phyloP scores from a whole-genome alignment of 2,329 filamentous ascomycete genomes.

The Nothopassalora personata region DNA sequence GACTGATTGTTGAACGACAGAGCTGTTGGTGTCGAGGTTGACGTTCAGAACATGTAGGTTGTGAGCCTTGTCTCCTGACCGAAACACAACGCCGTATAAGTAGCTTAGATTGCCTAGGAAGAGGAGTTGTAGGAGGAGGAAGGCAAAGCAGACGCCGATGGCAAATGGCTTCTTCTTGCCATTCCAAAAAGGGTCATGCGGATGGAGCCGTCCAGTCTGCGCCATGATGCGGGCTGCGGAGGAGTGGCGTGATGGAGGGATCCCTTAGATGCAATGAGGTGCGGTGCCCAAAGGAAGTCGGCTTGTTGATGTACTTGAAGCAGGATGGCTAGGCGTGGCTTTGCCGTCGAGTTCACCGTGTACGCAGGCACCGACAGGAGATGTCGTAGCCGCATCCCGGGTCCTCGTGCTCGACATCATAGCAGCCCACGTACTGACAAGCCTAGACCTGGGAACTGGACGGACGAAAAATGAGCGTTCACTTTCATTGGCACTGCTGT shows the following conservation, averaged over 20 bases:
- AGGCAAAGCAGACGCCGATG: conserved; percentile 7
- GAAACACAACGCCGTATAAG: conserved; percentile 25
- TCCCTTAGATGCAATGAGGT: not conserved
- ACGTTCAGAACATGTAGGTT: conserved; percentile 28
- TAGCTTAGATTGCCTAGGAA: conserved; percentile 26
- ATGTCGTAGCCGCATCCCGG: not conserved
- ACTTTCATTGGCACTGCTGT: not conserved
- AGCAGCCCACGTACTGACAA: not conserved
- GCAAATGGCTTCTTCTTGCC: conserved; percentile 15
- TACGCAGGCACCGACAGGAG: not conserved
- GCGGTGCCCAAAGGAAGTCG: not conserved
- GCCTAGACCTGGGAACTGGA: no score
- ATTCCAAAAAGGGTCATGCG: conserved; percentile 8
- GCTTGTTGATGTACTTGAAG: not conserved
- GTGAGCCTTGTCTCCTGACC: conserved; percentile 15
- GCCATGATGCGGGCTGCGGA: not conserved
- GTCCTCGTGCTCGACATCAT: not conserved
- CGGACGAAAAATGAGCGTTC: not conserved
- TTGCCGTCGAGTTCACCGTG: not conserved
- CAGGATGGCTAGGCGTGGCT: no score
- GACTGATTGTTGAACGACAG: conserved; percentile 7
- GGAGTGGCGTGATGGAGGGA: not conserved
- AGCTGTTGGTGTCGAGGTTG: conserved; percentile 25
- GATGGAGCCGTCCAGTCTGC: not conserved
- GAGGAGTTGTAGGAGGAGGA: conserved; percentile 19